A percentile compares a stretch with the other conserved stretches of the same genome.
Conservation (phyloP, 306 rosid genomes). For the Trichosanthes truncata region DNA sequence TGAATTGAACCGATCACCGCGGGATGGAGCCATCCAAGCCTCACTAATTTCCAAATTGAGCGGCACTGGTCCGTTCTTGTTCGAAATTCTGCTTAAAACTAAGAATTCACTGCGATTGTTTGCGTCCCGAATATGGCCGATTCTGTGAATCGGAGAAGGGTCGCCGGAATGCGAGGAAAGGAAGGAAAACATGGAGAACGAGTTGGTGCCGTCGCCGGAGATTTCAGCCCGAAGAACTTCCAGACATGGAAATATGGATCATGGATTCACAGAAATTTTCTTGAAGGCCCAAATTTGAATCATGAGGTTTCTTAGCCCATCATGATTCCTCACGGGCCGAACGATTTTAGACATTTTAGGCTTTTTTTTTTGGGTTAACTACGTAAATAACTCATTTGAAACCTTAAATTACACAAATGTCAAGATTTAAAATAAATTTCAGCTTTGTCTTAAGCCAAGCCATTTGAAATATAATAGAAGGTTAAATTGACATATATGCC, state of each 20-base stretch:
- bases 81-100: background rate
- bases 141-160: background rate
- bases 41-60: background rate
- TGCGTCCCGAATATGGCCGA: background rate
- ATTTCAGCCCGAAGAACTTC: background rate
- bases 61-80: conserved; percentile 1
- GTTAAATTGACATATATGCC: too few relatives aligned
- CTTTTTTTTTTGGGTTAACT: too few relatives aligned
- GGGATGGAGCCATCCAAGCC: background rate
- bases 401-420: too few relatives aligned
- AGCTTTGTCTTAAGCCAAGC: too few relatives aligned
- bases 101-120: background rate
- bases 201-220: background rate
- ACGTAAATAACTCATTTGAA: too few relatives aligned
- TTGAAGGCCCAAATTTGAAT: conserved; percentile 1
- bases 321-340: background rate
- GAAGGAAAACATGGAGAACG: background rate
- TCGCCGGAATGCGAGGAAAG: background rate
- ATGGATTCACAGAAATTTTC: background rate
- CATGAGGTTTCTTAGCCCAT: background rate
- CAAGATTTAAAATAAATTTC: too few relatives aligned
- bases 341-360: background rate
- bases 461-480: too few relatives aligned
- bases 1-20: background rate
- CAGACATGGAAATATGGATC: background rate